Percentiles rank a stretch among this genome's conserved stretches.
Evolutionary conservation across 2,329 filamentous ascomycete species (phyloP).

Genomic region (Alternaria sp.): DNA sequence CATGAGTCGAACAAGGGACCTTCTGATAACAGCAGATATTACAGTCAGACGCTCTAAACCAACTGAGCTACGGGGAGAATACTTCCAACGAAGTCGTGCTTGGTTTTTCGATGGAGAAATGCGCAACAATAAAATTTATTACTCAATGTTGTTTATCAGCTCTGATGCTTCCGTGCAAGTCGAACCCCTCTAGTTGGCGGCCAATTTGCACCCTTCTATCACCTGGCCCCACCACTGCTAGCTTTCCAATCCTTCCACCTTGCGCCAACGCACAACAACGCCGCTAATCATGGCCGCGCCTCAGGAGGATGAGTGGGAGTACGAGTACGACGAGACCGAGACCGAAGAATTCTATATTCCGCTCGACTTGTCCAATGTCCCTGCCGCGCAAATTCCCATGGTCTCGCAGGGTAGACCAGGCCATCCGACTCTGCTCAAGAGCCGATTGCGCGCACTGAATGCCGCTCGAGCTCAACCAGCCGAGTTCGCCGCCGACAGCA

Average conservation of each 20-base stretch:
- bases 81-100: conserved; percentile 19
- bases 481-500: conserved; percentile 9
- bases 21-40: conserved; percentile 45
- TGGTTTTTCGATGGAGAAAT: conserved; percentile 17
- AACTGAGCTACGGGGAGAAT: conserved; percentile 40
- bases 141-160: no score
- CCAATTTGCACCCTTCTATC: neutral
- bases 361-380: conserved; percentile 61
- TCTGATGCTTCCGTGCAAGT: neutral
- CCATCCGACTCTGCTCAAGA: conserved; percentile 37
- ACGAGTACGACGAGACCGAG: conserved; percentile 63
- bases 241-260: neutral
- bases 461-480: conserved; percentile 26
- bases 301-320: conserved; percentile 63
- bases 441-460: conserved; percentile 37
- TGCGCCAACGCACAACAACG: neutral
- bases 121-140: rapidly evolving
- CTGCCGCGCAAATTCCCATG: conserved; percentile 23
- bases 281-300: conserved; percentile 25
- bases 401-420: conserved; percentile 25
- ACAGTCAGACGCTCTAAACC: conserved; percentile 49
- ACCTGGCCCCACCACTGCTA: neutral
- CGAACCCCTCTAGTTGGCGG: neutral
- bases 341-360: conserved; percentile 67
- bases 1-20: conserved; percentile 42